Conservation (phyloP, 495 filamentous ascomycete genomes). For the Hypoxylon rickii region DNA sequence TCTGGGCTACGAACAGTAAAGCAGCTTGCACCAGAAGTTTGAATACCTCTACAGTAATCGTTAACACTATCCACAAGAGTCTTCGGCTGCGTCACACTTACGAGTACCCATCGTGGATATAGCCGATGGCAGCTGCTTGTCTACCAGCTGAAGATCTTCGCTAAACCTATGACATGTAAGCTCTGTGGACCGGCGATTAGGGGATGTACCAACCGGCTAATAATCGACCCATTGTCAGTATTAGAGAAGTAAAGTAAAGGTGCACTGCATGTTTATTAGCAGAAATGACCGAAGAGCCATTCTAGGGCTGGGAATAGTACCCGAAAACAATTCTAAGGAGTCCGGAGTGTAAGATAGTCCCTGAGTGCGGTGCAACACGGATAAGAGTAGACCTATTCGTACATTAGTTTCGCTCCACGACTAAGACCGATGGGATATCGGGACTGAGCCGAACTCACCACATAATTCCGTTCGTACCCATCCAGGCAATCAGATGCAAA, state of each 20-base stretch:
- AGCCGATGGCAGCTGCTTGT: conserved; percentile 25
- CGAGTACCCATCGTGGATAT: conserved; percentile 27
- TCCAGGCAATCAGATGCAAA: conserved; percentile 39
- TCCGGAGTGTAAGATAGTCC: conserved; percentile 12
- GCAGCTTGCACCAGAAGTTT: conserved; percentile 38
- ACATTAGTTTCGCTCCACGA: background rate
- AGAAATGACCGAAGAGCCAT: background rate
- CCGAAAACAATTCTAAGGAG: conserved; percentile 19
- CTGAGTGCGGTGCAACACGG: conserved; percentile 28
- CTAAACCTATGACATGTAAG: conserved; percentile 25
- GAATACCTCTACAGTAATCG: conserved; percentile 20
- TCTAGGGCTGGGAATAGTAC: background rate
- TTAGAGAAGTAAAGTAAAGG: conserved; percentile 30
- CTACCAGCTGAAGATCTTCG: conserved; percentile 30
- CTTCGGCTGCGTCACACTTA: conserved; percentile 13
- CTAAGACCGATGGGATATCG: background rate
- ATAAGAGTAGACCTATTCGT: conserved; percentile 16
- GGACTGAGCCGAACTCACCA: conserved; percentile 26
- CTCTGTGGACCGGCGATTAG: background rate
- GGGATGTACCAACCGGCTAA: conserved; percentile 32
- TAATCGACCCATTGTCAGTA: conserved; percentile 32
- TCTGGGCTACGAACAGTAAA: conserved; percentile 38
- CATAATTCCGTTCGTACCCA: conserved; percentile 33
- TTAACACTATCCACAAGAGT: background rate
- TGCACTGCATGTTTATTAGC: conserved; percentile 18